phyloP scores from a whole-genome alignment of 2,329 filamentous ascomycete species.

The Amylocarpus encephaloides region DNA sequence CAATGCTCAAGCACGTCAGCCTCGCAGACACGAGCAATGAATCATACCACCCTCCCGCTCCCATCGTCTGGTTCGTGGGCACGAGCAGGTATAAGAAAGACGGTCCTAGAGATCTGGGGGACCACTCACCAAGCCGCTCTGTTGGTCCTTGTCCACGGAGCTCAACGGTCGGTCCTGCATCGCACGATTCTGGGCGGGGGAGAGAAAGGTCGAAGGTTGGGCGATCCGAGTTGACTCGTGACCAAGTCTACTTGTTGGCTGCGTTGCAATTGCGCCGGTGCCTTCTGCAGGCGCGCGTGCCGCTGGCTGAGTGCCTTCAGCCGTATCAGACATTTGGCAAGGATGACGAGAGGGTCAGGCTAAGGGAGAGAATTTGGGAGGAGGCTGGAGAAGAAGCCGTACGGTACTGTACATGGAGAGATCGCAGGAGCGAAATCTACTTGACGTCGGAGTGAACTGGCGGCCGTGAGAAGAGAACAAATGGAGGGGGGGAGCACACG shows the following conservation, averaged over 20 bases:
- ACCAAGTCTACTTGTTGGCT: conserved; percentile 28
- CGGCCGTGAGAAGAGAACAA: background rate
- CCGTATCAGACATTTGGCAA: conserved; percentile 31
- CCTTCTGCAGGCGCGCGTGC: conserved; percentile 17
- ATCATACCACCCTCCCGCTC: conserved; percentile 2
- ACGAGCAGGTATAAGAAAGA: background rate
- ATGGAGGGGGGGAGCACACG: background rate
- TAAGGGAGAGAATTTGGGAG: background rate
- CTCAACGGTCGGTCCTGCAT: conserved; percentile 41
- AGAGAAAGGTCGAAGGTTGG: conserved; percentile 33
- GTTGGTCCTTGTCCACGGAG: conserved; percentile 68
- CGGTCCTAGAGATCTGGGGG: conserved; percentile 1
- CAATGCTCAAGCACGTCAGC: conserved; percentile 25
- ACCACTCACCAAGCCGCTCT: conserved; percentile 66
- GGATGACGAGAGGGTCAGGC: background rate
- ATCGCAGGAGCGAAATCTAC: conserved; percentile 15
- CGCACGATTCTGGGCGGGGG: conserved; percentile 28
- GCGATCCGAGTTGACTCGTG: conserved; percentile 29
- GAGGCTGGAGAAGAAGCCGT: background rate
- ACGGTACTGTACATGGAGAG: conserved; percentile 7
- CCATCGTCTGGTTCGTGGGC: background rate
- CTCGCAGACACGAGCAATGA: conserved; percentile 9
- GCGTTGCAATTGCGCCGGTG: conserved; percentile 18
- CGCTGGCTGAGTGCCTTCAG: conserved; percentile 26
- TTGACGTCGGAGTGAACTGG: background rate